Evolutionary conservation across 2,329 filamentous ascomycete genomes (phyloP), one percentile per base, ranked within the genome.

Genomic region (Diaporthe ilicicola): DNA sequence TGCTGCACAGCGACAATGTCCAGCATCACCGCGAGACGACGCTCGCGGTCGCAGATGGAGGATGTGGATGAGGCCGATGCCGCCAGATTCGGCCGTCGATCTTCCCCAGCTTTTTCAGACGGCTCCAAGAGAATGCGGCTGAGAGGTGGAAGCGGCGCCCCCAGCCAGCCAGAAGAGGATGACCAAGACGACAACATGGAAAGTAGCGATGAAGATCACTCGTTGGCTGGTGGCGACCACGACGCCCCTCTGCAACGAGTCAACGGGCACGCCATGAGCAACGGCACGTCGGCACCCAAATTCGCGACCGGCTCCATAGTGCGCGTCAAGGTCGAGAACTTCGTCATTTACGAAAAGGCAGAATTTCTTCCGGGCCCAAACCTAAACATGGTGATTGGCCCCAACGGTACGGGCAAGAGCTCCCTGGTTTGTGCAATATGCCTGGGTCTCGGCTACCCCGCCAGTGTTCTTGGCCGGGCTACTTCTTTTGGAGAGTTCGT

Each of bases 321-420:
- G 61, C 90, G 95, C 44, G 94, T 99, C 59, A 92, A 90, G 75
- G 87, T 98, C 54, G 89, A 88, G 61, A 93, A 98, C 81, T 99
- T 99, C 76, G 94, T 99, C 69, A 99, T 96, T 0, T 99, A 99
- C 82, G 94, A 93, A 62, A 90, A 92, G 67, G 95, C 94, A 69
- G 95, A 97, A 74, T 98, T 98, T 81, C 90, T 92, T 71, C 94
- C 94, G 15, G 96, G 96, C 0, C 95, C 96, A 0, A 95, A 93
- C 79, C 82, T 99, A 77, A 99, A 99, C 80, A 98, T 99, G 95
- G 92, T 99, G 67, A 97, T 99, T 76, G 96, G 96, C 0, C 96
- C 96, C n/a, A 99, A 99, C 77, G 96, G 96, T 42, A 98, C 96
- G 0, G 96, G 96, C 69, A 99, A 99, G 83, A 98, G 95, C 82